These are phyloP conservation scores for Rhodamnia argentea DNA, from an alignment of 345 rosid genomes.

Conservation along the genomic window DNA sequence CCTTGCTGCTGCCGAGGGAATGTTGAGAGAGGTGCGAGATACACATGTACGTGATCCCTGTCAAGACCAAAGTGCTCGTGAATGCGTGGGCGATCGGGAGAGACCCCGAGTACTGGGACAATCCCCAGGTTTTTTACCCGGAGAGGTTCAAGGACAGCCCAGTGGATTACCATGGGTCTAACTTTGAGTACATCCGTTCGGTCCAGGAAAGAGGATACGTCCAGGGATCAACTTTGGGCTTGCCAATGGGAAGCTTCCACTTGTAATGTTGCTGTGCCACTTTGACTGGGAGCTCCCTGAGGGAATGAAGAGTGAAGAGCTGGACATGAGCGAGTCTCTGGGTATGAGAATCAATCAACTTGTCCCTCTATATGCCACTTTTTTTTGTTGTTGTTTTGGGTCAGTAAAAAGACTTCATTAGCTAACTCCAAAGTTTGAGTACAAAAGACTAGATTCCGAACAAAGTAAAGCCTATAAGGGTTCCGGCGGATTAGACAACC, in stretches of 20 bases:
- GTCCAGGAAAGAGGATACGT: conserved; percentile 17
- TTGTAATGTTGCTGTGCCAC: conserved; percentile 13
- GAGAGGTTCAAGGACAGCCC: not conserved
- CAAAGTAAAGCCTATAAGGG: too few relatives aligned
- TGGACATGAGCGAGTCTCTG: not conserved
- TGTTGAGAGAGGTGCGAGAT: too few relatives aligned
- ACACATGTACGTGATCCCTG: too few relatives aligned
- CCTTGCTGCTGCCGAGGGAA: too few relatives aligned
- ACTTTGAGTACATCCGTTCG: conserved; percentile 10
- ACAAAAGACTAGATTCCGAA: too few relatives aligned
- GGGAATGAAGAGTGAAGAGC: not conserved
- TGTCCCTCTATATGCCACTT: too few relatives aligned
- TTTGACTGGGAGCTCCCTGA: conserved; percentile 16
- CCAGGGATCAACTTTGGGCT: conserved; percentile 12
- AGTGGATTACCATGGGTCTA: not conserved
- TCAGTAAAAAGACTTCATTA: too few relatives aligned
- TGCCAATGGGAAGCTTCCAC: not conserved
- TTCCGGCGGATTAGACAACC: too few relatives aligned
- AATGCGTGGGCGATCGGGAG: not conserved
- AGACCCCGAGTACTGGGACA: not conserved
- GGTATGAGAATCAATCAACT: too few relatives aligned
- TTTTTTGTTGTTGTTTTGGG: too few relatives aligned
- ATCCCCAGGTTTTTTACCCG: not conserved
- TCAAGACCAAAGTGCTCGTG: not conserved
- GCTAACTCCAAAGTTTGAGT: too few relatives aligned